Evolutionary conservation across 768 basidiomycete genomes (phyloP).

Genomic region (Porphyrellus cyaneotinctus): DNA sequence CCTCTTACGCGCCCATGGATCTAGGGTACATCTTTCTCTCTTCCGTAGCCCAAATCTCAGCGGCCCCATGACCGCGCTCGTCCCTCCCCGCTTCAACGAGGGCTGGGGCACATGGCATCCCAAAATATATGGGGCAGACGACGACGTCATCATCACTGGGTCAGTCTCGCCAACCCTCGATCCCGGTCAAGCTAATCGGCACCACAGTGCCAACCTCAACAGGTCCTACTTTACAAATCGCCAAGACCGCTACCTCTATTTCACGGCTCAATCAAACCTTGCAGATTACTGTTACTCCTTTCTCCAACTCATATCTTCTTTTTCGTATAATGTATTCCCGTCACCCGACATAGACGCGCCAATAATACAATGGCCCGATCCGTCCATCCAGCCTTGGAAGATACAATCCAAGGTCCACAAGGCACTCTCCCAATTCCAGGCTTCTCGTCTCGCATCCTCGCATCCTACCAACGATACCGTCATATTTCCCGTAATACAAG

Average conservation of each 20-base stretch:
- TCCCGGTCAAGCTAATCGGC: conserved; percentile 1
- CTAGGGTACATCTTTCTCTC: conserved; percentile 70
- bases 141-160: conserved; percentile 93
- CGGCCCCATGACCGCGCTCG: conserved; percentile 65
- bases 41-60: conserved; percentile 86
- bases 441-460: conserved; percentile 27
- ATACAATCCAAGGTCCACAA: conserved; percentile 58
- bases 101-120: conserved; percentile 99
- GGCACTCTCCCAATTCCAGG: conserved; percentile 60
- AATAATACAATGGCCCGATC: conserved; percentile 63
- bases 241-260: conserved; percentile 89
- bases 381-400: conserved; percentile 60
- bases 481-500: conserved; percentile 83
- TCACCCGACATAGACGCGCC: conserved; percentile 43
- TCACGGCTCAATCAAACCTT: conserved; percentile 55
- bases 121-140: conserved; percentile 91
- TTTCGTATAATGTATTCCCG: conserved; percentile 55
- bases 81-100: conserved; percentile 94
- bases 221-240: conserved; percentile 91
- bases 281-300: conserved; percentile 85
- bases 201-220: conserved; percentile 82
- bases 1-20: conserved; percentile 65
- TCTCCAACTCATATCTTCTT: conserved; percentile 58
- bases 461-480: conserved; percentile 38
- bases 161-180: conserved; percentile 34